Evolutionary conservation across 345 rosid genomes (phyloP).

Genomic region (Cardamine occulta): DNA sequence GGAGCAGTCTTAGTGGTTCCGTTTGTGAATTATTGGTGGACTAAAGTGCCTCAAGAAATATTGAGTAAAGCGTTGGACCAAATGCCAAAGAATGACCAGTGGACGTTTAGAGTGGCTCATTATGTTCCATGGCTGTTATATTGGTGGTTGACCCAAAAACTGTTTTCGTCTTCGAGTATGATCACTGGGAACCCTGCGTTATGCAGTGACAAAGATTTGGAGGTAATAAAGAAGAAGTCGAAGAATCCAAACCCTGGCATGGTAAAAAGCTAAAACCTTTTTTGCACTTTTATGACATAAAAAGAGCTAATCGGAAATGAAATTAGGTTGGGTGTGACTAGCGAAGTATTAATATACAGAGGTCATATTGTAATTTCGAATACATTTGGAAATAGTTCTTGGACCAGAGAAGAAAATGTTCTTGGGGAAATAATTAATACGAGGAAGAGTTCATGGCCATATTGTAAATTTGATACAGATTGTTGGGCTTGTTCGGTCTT

Average conservation of each 20-base stretch:
- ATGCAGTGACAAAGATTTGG: conserved; percentile 54
- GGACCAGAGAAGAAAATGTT: neutral
- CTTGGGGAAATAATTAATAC: neutral
- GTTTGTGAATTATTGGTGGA: conserved; percentile 90
- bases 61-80: conserved; percentile 44
- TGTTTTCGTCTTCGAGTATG: conserved; percentile 63
- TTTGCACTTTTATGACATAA: neutral
- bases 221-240: conserved; percentile 42
- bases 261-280: conserved; percentile 45
- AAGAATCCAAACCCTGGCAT: conserved; percentile 50
- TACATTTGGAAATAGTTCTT: neutral
- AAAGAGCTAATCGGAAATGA: neutral
- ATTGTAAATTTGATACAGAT: neutral
- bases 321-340: neutral
- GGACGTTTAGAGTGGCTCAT: conserved; percentile 71
- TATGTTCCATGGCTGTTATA: conserved; percentile 72
- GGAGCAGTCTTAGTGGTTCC: conserved; percentile 79
- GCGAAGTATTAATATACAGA: neutral
- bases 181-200: conserved; percentile 49
- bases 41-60: conserved; percentile 58
- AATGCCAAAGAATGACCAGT: conserved; percentile 51
- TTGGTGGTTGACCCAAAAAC: conserved; percentile 92
- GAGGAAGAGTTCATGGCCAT: neutral
- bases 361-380: neutral
- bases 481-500: neutral